Evolutionary conservation across 2,329 filamentous ascomycete genomes (phyloP), one percentile per base, ranked within the genome.

Genomic region (Sporothrix mexicana): DNA sequence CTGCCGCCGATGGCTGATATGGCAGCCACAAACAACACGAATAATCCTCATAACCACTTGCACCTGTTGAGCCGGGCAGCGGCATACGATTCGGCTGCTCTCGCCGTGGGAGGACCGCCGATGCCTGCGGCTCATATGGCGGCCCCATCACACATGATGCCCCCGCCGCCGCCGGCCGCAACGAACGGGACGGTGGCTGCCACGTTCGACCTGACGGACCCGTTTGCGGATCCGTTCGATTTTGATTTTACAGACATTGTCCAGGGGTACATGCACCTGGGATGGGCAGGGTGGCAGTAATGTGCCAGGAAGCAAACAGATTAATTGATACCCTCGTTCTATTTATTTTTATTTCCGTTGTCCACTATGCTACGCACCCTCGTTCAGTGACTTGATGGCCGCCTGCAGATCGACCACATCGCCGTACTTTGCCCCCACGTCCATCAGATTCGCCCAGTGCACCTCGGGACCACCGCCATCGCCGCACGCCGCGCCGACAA

Each of bases 191-290:
- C 30, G 23, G 10, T 23, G 20, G 23, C 64, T 2, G 10, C 45
- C n/a, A 23, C 69, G 2, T 70, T 49, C 15, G 68, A 70, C 41
- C 55, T 70, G 9, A 70, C 69, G 3, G 69, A 70, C 17, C 69
- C 69, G 15, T 59, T 62, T 55, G n/a, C 69, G 20, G 69, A 70
- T n/a, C 69, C 69, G 10, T 25, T 70, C 15, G 69, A 70, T 45
- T 61, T 70, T 51, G 69, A 70, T 41, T 62, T 70, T 20, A 62
- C 53, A 43, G 69, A 62, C 43, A 49, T 70, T 36, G 55, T 70
- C 13, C 69, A 70, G 25, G 55, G 69, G 15, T 51, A 62, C 69
- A 62, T 70, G 69, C 69, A 70, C 10, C 20, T 70, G 0, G 69
- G 69, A 1, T 70, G 69, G 51, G n/a, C 51, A 20, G 51, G 68